A percentile compares a stretch with the other conserved stretches of the same genome.
Conservation (phyloP, 2,329 filamentous ascomycete species). For the Fusarium sp. region DNA sequence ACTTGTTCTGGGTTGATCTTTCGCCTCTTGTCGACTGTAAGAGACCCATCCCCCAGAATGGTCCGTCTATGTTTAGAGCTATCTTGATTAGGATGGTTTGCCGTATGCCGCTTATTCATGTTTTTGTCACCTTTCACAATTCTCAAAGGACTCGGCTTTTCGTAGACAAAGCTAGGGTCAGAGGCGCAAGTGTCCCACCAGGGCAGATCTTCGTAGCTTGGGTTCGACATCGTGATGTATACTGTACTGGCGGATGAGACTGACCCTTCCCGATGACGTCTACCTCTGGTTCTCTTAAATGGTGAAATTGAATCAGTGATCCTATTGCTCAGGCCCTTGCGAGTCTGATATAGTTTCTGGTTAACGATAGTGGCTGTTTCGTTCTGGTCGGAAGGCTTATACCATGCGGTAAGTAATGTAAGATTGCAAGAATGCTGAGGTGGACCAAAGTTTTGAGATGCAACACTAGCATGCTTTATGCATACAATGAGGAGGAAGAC, state of each 20-base stretch:
- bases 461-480: constrained; percentile 7
- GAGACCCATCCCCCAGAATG: constrained; percentile 32
- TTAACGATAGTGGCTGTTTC: background rate
- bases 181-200: constrained; percentile 49
- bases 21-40: constrained; percentile 54
- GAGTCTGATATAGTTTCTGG: background rate
- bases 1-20: constrained; percentile 18
- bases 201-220: constrained; percentile 41
- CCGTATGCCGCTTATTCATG: constrained; percentile 23
- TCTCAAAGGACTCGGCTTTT: constrained; percentile 60
- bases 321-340: background rate
- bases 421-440: constrained; percentile 1
- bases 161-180: constrained; percentile 32
- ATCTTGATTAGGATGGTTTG: constrained; percentile 43
- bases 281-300: background rate
- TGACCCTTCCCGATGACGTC: background rate
- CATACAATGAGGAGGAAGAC: background rate
- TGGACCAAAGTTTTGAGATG: background rate
- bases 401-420: background rate
- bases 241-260: background rate
- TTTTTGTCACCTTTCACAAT: constrained; percentile 57
- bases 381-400: background rate
- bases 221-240: constrained; percentile 51
- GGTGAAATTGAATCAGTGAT: no score
- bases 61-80: constrained; percentile 31